Evolutionary conservation across 2,329 filamentous ascomycete species (phyloP).

Genomic region (Cylindrodendrum hubeiense): DNA sequence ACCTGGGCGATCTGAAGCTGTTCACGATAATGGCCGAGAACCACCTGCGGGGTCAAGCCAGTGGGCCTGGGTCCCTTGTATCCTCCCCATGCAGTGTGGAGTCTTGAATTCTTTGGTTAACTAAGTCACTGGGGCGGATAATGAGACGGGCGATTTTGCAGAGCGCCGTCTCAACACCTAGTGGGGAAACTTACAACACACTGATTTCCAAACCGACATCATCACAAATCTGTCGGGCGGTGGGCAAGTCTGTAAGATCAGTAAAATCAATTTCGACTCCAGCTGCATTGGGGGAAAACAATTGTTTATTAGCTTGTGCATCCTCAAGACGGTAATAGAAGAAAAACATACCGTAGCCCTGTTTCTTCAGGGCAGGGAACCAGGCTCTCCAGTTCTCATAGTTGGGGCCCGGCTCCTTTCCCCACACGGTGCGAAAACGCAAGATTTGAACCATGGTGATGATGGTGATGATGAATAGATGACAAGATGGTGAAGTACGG

Average conservation of each 20-base stretch:
- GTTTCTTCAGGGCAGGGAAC: constrained; percentile 28
- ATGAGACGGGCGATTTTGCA: background rate
- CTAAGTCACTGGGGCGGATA: background rate
- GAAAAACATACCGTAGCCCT: constrained; percentile 25
- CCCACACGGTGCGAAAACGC: constrained; percentile 30
- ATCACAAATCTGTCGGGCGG: constrained; percentile 6
- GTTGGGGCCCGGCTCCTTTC: constrained; percentile 20
- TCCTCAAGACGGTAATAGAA: background rate
- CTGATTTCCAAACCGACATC: constrained; percentile 19
- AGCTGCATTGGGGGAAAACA: background rate
- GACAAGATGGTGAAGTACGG: background rate
- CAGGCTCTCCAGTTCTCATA: constrained; percentile 24
- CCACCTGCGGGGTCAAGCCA: constrained; percentile 8
- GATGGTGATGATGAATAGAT: too few relatives aligned
- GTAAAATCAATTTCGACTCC: constrained; percentile 23
- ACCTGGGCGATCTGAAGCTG: constrained; percentile 17
- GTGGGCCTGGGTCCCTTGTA: constrained; percentile 11
- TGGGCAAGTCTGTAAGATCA: background rate
- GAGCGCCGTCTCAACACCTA: background rate
- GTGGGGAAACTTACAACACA: constrained; percentile 7
- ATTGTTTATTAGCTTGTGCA: background rate
- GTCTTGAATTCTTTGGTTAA: background rate
- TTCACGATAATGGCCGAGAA: constrained; percentile 15
- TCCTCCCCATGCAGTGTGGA: constrained; percentile 18
- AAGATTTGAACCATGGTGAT: constrained; percentile 22